Base-by-base conservation (phyloP, 2,329 filamentous ascomycete genomes). In the Paramyrothecium sp. region DNA sequence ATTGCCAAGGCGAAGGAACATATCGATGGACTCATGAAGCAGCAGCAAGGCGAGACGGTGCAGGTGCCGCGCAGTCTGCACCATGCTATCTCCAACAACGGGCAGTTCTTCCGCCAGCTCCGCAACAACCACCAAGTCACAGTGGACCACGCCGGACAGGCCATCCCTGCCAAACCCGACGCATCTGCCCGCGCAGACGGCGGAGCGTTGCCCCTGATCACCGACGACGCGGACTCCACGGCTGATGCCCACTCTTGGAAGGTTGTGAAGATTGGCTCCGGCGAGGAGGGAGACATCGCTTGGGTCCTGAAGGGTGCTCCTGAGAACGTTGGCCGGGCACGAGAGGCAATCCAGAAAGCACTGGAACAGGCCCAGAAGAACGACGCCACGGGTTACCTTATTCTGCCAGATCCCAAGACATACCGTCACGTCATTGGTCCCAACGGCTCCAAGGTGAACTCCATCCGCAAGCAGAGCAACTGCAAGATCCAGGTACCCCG, bases 401-500 rank as follows among this genome's bases (percentile, higher is more conserved):
- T 95, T 62, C 83, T 99, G 44, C 90, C 94, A 0, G 94, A 99
- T 70, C 91, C 95, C 12, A 87, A 85, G 65, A 92, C 91, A 51
- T 97, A 97, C 80, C 87, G 94, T 60, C 90, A 90, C 62, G 91
- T 99, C 52, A 92, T 99, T 65, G 95, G 95, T 4, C 88, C 89
- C 62, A 90, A 89, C 58, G 95, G 95, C 58, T 90, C 86, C 73
- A 94, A 94, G 75, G 96, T 99, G 73, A 97, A 97, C 76, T 80
- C 86, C 47, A 97, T 99, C 71, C 88, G 95, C 65, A 92, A 91
- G 78, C 87, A 95, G 79, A 97, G 92, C 54, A 91, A 90, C 56
- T 97, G 93, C 76, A 92, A 90, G 77, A 96, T 99, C 71, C 92
- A 93, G 63, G 94, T 99, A 46, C 95, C 95, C 21, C 88, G 91